Evolutionary conservation across 2,329 filamentous ascomycete species (phyloP).

Genomic region (Dactylonectria estremocensis): DNA sequence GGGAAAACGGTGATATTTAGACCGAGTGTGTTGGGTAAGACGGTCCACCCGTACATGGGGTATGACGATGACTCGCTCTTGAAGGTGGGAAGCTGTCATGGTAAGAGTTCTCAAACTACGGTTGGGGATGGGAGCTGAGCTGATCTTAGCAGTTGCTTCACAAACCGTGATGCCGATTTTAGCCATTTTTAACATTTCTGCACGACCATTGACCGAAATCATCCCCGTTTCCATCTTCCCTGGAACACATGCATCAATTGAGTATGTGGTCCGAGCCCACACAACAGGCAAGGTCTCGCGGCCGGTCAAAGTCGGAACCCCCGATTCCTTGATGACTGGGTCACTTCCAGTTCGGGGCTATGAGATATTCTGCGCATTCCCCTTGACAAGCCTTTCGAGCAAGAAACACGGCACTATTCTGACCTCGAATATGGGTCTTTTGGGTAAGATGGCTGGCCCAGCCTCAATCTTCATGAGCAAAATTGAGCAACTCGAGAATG

Average conservation of each 20-base stretch:
- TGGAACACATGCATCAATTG: conserved; percentile 69
- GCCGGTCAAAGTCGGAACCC: conserved; percentile 61
- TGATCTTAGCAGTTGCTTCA: conserved; percentile 57
- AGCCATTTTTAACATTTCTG: conserved; percentile 86
- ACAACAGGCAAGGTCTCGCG: conserved; percentile 73
- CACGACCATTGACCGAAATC: conserved; percentile 75
- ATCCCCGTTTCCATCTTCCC: conserved; percentile 81
- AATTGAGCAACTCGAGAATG: conserved; percentile 68
- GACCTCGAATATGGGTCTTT: conserved; percentile 81
- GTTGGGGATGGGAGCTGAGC: neutral
- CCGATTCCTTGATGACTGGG: conserved; percentile 70
- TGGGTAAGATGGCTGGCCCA: conserved; percentile 91
- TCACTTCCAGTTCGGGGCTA: conserved; percentile 78
- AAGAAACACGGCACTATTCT: conserved; percentile 55
- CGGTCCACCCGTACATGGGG: conserved; percentile 79
- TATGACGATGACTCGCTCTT: conserved; percentile 83
- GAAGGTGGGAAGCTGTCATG: conserved; percentile 85
- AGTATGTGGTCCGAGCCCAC: conserved; percentile 84
- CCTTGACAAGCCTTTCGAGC: conserved; percentile 71
- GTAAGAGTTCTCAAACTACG: conserved; percentile 54
- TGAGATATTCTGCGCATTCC: conserved; percentile 86
- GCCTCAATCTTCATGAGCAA: conserved; percentile 80
- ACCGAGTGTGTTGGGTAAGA: conserved; percentile 81
- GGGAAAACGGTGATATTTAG: conserved; percentile 86
- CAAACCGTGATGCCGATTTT: conserved; percentile 82